These are phyloP conservation scores for Wickerhamiella azyma DNA, from an alignment of 805 yeast species.

Conservation along the genomic window DNA sequence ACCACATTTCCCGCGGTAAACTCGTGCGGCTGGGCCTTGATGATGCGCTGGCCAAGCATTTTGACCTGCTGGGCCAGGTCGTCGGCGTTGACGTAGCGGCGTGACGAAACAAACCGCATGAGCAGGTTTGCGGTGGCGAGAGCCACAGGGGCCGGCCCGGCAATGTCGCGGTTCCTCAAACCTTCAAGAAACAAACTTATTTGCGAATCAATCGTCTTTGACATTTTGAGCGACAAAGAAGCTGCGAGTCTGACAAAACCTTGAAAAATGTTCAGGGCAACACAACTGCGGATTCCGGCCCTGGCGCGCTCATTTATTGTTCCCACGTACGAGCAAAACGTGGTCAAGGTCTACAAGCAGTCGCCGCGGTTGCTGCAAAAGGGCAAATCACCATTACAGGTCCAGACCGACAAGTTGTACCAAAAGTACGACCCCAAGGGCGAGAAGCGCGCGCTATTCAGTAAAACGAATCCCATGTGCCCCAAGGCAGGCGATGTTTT, in stretches of 20 bases:
- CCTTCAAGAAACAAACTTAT: slow-evolving; percentile 23
- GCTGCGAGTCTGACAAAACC: background rate
- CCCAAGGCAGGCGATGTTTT: slow-evolving; percentile 74
- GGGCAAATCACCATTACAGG: slow-evolving; percentile 28
- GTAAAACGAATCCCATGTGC: slow-evolving; percentile 33
- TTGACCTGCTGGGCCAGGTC: slow-evolving; percentile 63
- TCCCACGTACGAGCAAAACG: slow-evolving; percentile 32
- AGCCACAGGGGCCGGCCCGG: slow-evolving; percentile 73
- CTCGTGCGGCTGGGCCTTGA: slow-evolving; percentile 75
- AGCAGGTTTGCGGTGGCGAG: slow-evolving; percentile 74
- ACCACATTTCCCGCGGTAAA: slow-evolving; percentile 82
- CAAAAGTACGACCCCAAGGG: slow-evolving; percentile 60
- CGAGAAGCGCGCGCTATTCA: slow-evolving; percentile 43
- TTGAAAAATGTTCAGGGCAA: background rate
- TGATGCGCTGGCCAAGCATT: slow-evolving; percentile 51
- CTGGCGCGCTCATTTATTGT: slow-evolving; percentile 17
- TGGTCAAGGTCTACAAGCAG: slow-evolving; percentile 25
- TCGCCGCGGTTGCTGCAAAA: slow-evolving; percentile 23
- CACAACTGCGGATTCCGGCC: background rate
- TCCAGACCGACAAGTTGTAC: slow-evolving; percentile 38
- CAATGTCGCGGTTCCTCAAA: slow-evolving; percentile 71
- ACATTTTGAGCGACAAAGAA: background rate
- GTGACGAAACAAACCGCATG: slow-evolving; percentile 77
- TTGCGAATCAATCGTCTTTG: slow-evolving; percentile 22
- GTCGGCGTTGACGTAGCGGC: slow-evolving; percentile 70